Evolutionary conservation across 345 rosid genomes (phyloP).

Genomic region (Dovyalis caffra): DNA sequence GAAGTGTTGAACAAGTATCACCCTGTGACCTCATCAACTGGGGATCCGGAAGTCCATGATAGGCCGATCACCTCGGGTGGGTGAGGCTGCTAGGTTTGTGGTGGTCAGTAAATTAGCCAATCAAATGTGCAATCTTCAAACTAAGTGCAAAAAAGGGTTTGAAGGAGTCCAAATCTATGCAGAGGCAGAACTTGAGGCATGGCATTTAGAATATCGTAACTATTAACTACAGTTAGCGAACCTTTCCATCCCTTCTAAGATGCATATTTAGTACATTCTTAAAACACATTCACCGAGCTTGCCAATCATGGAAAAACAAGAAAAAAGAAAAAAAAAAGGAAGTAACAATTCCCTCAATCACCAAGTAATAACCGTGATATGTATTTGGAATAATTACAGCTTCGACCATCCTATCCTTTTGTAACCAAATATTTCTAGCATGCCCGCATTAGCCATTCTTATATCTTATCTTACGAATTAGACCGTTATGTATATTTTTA

Average conservation of each 20-base stretch:
- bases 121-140: constrained; percentile 97
- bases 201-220: too few species aligned
- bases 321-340: background rate
- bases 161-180: background rate
- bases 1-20: constrained; percentile 17
- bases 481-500: too few species aligned
- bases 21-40: constrained; percentile 48
- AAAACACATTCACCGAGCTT: too few species aligned
- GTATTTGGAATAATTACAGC: constrained; percentile 76
- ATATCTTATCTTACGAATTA: too few species aligned
- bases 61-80: constrained; percentile 48
- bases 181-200: background rate
- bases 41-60: constrained; percentile 64
- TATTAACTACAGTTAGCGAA: too few species aligned
- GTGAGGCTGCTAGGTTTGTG: constrained; percentile 66
- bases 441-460: constrained; percentile 90
- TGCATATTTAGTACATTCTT: too few species aligned
- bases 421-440: constrained; percentile 75
- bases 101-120: constrained; percentile 99
- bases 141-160: constrained; percentile 39
- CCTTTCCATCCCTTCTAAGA: too few species aligned
- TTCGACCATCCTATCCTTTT: constrained; percentile 58
- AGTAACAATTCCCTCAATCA: background rate
- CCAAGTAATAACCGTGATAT: constrained; percentile 91
- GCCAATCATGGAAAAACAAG: too few species aligned